These are phyloP conservation scores for Cadophora malorum DNA, from an alignment of 2,329 filamentous ascomycete species.

Conservation along the genomic window DNA sequence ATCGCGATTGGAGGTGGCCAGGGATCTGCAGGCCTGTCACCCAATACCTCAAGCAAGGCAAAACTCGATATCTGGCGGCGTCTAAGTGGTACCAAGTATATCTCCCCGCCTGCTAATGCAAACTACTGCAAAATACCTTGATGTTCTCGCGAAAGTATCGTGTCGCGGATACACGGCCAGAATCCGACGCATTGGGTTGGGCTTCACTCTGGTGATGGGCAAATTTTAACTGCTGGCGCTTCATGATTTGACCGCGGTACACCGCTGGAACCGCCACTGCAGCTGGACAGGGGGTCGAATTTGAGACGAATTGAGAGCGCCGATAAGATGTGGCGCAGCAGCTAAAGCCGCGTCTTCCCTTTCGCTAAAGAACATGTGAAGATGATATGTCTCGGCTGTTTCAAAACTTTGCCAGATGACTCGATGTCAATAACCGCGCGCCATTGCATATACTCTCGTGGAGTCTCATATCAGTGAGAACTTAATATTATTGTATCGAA, in stretches of 20 bases:
- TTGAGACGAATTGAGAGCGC: constrained; percentile 1
- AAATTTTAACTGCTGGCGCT: constrained; percentile 31
- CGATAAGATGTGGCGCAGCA: constrained; percentile 9
- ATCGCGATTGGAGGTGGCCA: constrained; percentile 36
- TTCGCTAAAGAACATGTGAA: background rate
- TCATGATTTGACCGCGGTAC: constrained; percentile 35
- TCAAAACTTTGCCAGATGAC: background rate
- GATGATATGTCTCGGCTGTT: constrained; percentile 1
- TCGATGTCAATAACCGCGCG: background rate
- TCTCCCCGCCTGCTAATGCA: constrained; percentile 12
- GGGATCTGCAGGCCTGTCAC: constrained; percentile 30
- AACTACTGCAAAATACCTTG: constrained; percentile 25
- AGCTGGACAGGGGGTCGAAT: constrained; percentile 15
- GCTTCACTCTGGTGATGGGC: constrained; percentile 10
- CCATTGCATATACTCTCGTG: background rate
- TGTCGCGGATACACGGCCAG: constrained; percentile 8
- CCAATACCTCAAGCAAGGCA: constrained; percentile 32
- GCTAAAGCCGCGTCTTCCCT: constrained; percentile 1
- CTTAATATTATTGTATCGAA: too few species aligned
- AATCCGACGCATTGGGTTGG: constrained; percentile 22
- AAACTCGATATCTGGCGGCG: constrained; percentile 24
- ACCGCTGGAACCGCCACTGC: constrained; percentile 12
- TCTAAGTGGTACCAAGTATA: constrained; percentile 35
- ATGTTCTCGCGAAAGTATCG: constrained; percentile 4
- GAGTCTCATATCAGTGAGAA: background rate